Evolutionary conservation across 1,284 basidiomycete genomes (phyloP).

Genomic region (Meira nashicola): DNA sequence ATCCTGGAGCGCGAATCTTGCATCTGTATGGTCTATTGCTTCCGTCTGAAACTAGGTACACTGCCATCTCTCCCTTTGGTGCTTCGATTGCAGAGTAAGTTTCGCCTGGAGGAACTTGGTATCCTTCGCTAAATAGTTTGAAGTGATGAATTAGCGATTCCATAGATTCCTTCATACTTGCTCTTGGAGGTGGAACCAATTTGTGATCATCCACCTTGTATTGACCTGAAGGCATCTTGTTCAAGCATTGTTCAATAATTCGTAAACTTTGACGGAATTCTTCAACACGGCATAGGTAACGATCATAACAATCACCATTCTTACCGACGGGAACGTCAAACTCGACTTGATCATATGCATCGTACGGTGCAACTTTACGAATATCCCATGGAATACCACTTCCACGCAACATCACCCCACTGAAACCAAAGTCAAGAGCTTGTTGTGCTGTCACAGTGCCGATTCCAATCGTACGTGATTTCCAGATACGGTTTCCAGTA

Average conservation of each 20-base stretch:
- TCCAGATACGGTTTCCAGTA: conserved; percentile 97
- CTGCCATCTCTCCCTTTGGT: conserved; percentile 90
- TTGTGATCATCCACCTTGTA: conserved; percentile 97
- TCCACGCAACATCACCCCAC: conserved; percentile 93
- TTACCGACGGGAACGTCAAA: conserved; percentile 94
- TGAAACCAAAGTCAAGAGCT: conserved; percentile 89
- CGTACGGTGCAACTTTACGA: conserved; percentile 82
- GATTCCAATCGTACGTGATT: conserved; percentile 83
- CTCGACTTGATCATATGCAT: conserved; percentile 96
- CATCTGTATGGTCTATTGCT: conserved; percentile 51
- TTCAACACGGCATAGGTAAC: conserved; percentile 91
- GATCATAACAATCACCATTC: conserved; percentile 94
- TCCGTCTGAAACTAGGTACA: conserved; percentile 52
- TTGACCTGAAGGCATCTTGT: conserved; percentile 92
- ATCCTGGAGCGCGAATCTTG: conserved; percentile 51
- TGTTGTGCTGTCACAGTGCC: conserved; percentile 86
- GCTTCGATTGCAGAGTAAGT: conserved; percentile 97
- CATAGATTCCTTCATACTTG: conserved; percentile 99
- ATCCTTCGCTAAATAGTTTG: conserved; percentile 91
- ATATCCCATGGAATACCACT: conserved; percentile 94
- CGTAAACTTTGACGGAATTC: conserved; percentile 92
- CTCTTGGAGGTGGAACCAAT: conserved; percentile 90
- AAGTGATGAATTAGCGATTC: conserved; percentile 90
- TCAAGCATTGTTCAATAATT: conserved; percentile 79
- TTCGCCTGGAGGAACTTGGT: conserved; percentile 66